Base-by-base conservation (phyloP, 345 rosid species). In the Cochlearia excelsa region DNA sequence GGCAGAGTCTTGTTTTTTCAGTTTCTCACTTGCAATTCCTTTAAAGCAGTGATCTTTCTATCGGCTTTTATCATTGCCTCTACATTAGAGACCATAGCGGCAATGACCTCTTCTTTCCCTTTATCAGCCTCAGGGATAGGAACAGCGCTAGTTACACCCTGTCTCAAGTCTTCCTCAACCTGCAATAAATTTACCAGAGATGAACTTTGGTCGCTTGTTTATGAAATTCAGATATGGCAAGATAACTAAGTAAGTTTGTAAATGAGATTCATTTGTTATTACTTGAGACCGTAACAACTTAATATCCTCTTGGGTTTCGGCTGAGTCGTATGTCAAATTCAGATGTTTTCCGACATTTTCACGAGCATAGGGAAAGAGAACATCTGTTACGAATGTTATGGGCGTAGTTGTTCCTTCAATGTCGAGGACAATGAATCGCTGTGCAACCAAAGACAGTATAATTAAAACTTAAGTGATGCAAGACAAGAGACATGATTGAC, bases 401-500 rank as follows among this genome's bases (percentile, higher is more conserved):
- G 97, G 97, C 8, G 97, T 87, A 1, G 99, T 90, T 63, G 95
- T 93, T 68, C 99, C 99, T 79, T 90, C 99, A 35, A 90, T 90
- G 77, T 90, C 99, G 41, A 93, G 97, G 70, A 93, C 84, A 75
- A 93, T 64, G 75, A 79, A 93, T 51, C 66, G 73, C 99, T 90
- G 38, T 29, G 88, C 77, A 66, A 72, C 59, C 75, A 69, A 68
- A 74, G 9, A 50, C 54, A 30, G 49, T 58, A 33, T 58, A 72
- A 38, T 7, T 23, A 27, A 47, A 7, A 30, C 2, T 37, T 53
- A 1, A 26, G 48, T 11, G n/a, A 34, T 61, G 28, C 49, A 57
- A 16, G 9, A 33, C 7, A 7, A 41, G 38, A 33, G 51, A 45
- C 1, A 45, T 9, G 40, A 48, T 10, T 23, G 45, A 10, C 26